A percentile compares a stretch with the other conserved stretches of the same genome.
Evolutionary conservation across 768 basidiomycete species (phyloP).

Genomic region (Tylopilus sp.): DNA sequence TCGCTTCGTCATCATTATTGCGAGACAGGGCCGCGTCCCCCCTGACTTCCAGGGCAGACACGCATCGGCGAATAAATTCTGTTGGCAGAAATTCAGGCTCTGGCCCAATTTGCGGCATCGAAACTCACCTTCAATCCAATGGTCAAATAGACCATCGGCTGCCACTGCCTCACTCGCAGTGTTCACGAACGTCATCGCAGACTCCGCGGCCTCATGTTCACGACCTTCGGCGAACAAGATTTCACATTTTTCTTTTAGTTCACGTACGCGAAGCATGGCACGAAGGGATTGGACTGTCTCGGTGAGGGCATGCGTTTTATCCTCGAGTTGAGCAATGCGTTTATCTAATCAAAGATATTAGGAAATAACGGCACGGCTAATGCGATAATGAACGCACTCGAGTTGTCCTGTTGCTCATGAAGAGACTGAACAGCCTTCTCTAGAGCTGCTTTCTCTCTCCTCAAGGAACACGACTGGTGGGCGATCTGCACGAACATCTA

Average conservation of each 20-base stretch:
- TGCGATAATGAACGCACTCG: neutral
- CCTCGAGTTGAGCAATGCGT: neutral
- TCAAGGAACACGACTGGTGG: neutral
- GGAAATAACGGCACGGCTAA: neutral
- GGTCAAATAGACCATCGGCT: neutral
- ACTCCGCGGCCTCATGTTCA: neutral
- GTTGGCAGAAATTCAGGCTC: neutral
- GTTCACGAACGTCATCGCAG: neutral
- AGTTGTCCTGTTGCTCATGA: neutral
- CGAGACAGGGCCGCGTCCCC: neutral
- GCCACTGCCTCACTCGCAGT: neutral
- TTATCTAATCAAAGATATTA: neutral
- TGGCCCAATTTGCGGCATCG: neutral
- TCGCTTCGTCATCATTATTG: neutral
- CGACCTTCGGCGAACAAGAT: neutral
- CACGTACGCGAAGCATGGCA: neutral
- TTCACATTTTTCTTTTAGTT: neutral
- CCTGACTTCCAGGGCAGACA: neutral
- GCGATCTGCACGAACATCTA: neutral
- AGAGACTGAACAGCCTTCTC: neutral
- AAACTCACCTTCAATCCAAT: neutral
- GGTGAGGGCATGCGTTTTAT: no score
- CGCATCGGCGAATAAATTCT: slow-evolving; percentile 6
- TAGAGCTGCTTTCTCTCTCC: neutral
- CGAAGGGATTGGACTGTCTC: no score